Evolutionary conservation across 1,284 basidiomycete genomes (phyloP).

Genomic region (Agroathelia rolfsii): DNA sequence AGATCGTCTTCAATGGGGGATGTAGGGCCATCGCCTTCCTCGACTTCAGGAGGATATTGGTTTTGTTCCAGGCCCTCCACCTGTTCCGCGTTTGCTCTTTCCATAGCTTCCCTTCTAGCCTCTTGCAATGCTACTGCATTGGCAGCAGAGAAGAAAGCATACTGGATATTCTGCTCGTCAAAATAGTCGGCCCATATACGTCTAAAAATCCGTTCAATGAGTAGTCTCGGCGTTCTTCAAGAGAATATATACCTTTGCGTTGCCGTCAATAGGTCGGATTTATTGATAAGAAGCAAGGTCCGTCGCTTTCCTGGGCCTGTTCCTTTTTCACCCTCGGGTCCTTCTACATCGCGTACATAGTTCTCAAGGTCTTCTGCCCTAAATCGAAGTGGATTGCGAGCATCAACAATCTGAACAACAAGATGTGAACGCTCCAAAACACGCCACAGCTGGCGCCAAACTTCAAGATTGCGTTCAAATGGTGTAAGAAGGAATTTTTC

Average conservation of each 20-base stretch:
- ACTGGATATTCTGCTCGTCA: conserved; percentile 70
- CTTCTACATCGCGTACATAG: conserved; percentile 78
- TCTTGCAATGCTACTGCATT: conserved; percentile 82
- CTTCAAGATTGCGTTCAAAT: conserved; percentile 92
- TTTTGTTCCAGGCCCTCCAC: conserved; percentile 16
- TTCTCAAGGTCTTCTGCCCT: conserved; percentile 86
- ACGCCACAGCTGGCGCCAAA: conserved; percentile 95
- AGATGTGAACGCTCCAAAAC: conserved; percentile 91
- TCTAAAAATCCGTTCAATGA: conserved; percentile 23
- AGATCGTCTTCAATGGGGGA: conserved; percentile 11
- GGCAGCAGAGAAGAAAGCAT: conserved; percentile 94
- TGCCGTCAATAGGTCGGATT: conserved; percentile 86
- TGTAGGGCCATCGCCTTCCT: conserved; percentile 18
- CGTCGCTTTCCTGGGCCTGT: conserved; percentile 67
- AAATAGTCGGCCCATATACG: conserved; percentile 91
- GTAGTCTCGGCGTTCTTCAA: conserved; percentile 15
- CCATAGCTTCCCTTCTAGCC: conserved; percentile 46
- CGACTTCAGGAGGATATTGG: conserved; percentile 19
- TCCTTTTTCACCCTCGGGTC: conserved; percentile 65
- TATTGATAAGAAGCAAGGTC: conserved; percentile 88
- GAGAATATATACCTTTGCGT: conserved; percentile 64
- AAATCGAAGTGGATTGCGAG: conserved; percentile 85
- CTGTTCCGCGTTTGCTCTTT: conserved; percentile 13
- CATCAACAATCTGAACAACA: conserved; percentile 92
- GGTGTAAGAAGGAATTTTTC: conserved; percentile 82